phyloP scores from a whole-genome alignment of 148 eudicot species.

The Amaranthus hypochondriacus region DNA sequence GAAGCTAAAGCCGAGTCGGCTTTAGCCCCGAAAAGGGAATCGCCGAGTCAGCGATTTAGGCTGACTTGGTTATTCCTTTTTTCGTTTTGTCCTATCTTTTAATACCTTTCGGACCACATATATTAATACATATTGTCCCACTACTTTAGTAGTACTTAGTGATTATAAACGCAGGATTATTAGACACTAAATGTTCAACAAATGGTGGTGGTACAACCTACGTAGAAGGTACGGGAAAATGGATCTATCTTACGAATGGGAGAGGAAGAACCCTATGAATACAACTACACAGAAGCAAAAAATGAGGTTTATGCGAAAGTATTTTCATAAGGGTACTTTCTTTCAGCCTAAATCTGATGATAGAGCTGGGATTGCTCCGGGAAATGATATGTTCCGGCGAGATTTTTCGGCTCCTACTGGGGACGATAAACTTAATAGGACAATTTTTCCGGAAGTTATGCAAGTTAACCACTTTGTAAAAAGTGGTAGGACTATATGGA shows the following conservation, averaged over 20 bases:
- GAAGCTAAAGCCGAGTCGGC: no score
- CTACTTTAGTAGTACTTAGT: no score
- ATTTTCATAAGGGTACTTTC: constrained; percentile 93
- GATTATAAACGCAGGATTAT: no score
- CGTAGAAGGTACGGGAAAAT: no score
- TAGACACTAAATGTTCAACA: no score
- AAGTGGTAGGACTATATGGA: constrained; percentile 96
- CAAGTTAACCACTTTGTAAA: constrained; percentile 94
- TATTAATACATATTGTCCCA: no score
- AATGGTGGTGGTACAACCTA: no score
- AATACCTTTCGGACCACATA: no score
- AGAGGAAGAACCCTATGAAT: constrained; percentile 70
- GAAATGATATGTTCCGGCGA: constrained; percentile 43
- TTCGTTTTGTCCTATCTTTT: no score
- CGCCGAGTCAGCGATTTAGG: no score
- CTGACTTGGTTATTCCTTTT: no score
- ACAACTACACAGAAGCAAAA: constrained; percentile 49
- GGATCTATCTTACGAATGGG: constrained; percentile 46
- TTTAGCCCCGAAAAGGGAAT: no score
- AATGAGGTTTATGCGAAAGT: constrained; percentile 97
- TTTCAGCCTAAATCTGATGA: constrained; percentile 76
- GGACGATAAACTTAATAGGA: constrained; percentile 83
- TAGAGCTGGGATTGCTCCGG: constrained; percentile 50
- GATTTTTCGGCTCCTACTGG: constrained; percentile 92
- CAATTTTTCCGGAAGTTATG: constrained; percentile 87